phyloP scores from a whole-genome alignment of 768 basidiomycete species.

The Cystofilobasidium bisporidii region DNA sequence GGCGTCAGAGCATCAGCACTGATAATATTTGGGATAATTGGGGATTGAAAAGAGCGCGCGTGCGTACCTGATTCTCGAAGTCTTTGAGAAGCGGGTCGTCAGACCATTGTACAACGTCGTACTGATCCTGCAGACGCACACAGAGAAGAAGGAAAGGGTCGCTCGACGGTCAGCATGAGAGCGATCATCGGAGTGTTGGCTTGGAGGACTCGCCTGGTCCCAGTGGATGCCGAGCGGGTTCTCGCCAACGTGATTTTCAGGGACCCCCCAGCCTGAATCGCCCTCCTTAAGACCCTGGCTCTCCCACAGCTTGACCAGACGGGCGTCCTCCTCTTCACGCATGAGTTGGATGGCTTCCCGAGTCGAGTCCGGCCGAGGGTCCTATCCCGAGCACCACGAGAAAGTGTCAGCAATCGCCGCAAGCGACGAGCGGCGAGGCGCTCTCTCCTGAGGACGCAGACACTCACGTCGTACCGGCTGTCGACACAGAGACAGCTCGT shows the following conservation, averaged over 20 bases:
- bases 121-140: not conserved
- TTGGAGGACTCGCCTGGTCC: not conserved
- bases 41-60: not conserved
- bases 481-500: slow-evolving; percentile 32
- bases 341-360: slow-evolving; percentile 1
- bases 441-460: not conserved
- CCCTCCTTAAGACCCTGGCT: slow-evolving; percentile 13
- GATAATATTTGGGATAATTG: too few relatives aligned
- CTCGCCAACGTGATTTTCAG: slow-evolving; percentile 21
- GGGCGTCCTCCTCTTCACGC: slow-evolving; percentile 13
- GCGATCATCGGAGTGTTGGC: not conserved
- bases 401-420: too few relatives aligned
- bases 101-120: slow-evolving; percentile 15
- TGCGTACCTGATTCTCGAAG: slow-evolving; percentile 19
- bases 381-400: slow-evolving; percentile 1
- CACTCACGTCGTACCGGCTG: slow-evolving; percentile 13
- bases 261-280: slow-evolving; percentile 18
- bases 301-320: slow-evolving; percentile 17
- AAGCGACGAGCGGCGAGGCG: not conserved
- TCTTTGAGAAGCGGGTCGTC: slow-evolving; percentile 25
- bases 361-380: slow-evolving; percentile 19
- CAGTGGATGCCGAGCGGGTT: slow-evolving; percentile 23
- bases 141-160: not conserved
- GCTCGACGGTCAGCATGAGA: not conserved
- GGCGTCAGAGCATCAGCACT: too few relatives aligned